phyloP scores from a whole-genome alignment of 768 basidiomycete genomes.

The Melanogaster broomeanus region DNA sequence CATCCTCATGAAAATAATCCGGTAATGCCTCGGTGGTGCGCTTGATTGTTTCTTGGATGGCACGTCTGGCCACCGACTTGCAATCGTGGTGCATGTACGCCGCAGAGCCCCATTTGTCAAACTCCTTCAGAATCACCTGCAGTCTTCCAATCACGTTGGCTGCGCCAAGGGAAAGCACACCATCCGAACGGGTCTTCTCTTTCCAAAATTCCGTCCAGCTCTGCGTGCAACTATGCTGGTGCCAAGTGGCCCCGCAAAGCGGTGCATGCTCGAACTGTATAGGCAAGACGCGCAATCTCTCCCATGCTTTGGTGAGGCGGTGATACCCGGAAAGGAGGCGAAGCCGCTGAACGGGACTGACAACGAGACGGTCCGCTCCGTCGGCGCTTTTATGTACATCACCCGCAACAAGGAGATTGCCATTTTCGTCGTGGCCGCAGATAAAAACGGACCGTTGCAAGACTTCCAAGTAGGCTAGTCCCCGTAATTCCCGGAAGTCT shows the following conservation, averaged over 20 bases:
- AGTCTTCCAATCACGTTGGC: constrained; percentile 71
- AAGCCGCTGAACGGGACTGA: constrained; percentile 60
- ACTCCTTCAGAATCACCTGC: constrained; percentile 62
- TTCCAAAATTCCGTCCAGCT: constrained; percentile 82
- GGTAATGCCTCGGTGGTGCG: constrained; percentile 59
- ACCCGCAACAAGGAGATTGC: constrained; percentile 27
- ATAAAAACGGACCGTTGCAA: constrained; percentile 56
- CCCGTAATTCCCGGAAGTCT: constrained; percentile 56
- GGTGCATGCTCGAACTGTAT: constrained; percentile 65
- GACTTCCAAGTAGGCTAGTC: constrained; percentile 72
- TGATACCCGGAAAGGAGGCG: constrained; percentile 71
- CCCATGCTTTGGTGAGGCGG: constrained; percentile 68
- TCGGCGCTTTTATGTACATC: constrained; percentile 35
- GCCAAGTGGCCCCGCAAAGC: constrained; percentile 68
- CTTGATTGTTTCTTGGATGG: constrained; percentile 56
- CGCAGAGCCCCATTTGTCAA: constrained; percentile 68
- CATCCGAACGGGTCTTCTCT: constrained; percentile 65
- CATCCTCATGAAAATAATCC: constrained; percentile 54
- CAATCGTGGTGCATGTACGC: constrained; percentile 84
- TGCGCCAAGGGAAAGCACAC: constrained; percentile 56
- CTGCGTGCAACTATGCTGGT: constrained; percentile 70
- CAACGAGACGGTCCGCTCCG: constrained; percentile 48
- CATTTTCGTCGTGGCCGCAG: constrained; percentile 12
- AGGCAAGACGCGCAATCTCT: constrained; percentile 56
- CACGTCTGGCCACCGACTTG: constrained; percentile 55